phyloP scores from a whole-genome alignment of 495 filamentous ascomycete genomes.

The Beverwykella pulmonaria region DNA sequence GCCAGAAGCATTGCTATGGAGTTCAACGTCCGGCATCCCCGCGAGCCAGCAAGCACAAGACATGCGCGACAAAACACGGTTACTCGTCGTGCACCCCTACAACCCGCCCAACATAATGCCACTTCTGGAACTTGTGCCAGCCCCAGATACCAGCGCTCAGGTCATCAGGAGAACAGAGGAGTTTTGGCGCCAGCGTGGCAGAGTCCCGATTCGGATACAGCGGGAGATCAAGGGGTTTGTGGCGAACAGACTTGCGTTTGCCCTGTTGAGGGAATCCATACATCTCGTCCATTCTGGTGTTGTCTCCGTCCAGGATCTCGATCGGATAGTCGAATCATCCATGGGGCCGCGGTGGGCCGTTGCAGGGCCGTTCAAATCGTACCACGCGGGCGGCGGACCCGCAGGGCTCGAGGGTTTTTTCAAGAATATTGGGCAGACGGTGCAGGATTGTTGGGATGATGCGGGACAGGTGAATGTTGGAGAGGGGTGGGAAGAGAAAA shows the following conservation, averaged over 20 bases:
- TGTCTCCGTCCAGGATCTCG: slow-evolving; percentile 41
- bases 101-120: slow-evolving; percentile 69
- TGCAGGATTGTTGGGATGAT: slow-evolving; percentile 59
- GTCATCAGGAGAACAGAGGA: slow-evolving; percentile 51
- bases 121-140: slow-evolving; percentile 62
- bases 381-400: slow-evolving; percentile 62
- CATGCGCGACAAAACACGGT: slow-evolving; percentile 50
- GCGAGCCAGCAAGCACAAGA: slow-evolving; percentile 51
- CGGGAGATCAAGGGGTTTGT: slow-evolving; percentile 54
- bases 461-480: slow-evolving; percentile 51
- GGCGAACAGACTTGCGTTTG: slow-evolving; percentile 47
- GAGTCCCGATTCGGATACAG: slow-evolving; percentile 56
- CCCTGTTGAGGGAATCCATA: slow-evolving; percentile 43
- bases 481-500: slow-evolving; percentile 44
- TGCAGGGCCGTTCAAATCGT: slow-evolving; percentile 62
- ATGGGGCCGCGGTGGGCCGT: slow-evolving; percentile 62
- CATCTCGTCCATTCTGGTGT: slow-evolving; percentile 42
- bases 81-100: slow-evolving; percentile 64
- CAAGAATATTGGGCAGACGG: slow-evolving; percentile 59
- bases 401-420: slow-evolving; percentile 59
- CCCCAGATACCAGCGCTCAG: slow-evolving; percentile 45
- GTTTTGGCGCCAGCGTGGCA: slow-evolving; percentile 54
- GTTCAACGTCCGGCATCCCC: slow-evolving; percentile 60
- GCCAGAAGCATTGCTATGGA: slow-evolving; percentile 55
- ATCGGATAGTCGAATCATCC: slow-evolving; percentile 51